Evolutionary conservation across 345 rosid species (phyloP), one percentile per base, ranked within the genome.

Genomic region (Sonneratia caseolaris): DNA sequence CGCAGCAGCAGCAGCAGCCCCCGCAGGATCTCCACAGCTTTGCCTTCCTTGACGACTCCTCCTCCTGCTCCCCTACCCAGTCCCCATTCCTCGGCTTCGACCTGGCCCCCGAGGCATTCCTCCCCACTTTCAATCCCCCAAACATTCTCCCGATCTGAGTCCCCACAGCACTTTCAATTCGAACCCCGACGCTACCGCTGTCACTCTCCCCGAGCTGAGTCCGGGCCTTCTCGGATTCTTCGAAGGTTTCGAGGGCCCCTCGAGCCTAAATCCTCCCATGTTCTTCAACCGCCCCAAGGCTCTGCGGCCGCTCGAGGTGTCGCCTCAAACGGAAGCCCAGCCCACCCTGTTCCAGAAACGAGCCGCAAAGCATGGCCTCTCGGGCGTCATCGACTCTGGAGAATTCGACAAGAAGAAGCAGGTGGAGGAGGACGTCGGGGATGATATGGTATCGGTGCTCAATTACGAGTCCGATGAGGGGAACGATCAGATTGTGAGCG

Each of bases 321-420:
- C 83, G 73, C 85, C 93, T n/a, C 81, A 86, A 8, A 75, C 76
- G 66, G 88, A 82, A 64, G 83, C 86, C 1, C 93, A 82, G 43
- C 90, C 89, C 36, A 90, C 91, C 75, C 81, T 92, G 81, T 92
- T 92, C 68, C 95, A 89, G 83, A 90, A 90, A 77, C 82, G 96
- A 65, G 92, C 96, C 7, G 87, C 86, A 16, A 77, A 83, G 79
- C 38, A 66, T n/a, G 56, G 70, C 53, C 48, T 68, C 48, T 55
- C 62, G 18, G 67, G 24, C 15, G 82, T 89, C 43, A 86, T 88
- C 68, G 79, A 79, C 70, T 78, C 82, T 27, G 78, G 71, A 37
- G 81, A 77, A 51, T 69, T 78, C 66, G 71, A 73, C 64, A 49
- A 76, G 76, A 76, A 75, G 68, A 73, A 79, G 73, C 75, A 72